Base-by-base conservation (phyloP, 225 moss, liverwort and hornwort species). In the Neckera pumila region DNA sequence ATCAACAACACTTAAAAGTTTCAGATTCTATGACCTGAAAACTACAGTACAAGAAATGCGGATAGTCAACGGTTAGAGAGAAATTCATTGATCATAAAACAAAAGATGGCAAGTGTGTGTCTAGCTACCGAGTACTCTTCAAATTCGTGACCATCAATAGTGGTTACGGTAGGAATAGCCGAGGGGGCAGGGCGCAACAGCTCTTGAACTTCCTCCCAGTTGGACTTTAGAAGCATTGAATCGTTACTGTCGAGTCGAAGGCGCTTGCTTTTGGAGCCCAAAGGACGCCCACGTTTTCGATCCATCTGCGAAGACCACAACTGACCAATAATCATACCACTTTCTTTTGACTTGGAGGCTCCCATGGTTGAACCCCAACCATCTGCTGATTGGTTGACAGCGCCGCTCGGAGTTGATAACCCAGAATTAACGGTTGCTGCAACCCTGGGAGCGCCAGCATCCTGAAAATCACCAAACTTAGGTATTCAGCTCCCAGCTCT, bases 141-240 rank as follows among this genome's bases (percentile, higher is more conserved):
- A 92, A 99, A 99, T 27, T 99, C 99, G 75, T 99, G 99, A 80
- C 99, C 99, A 89, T 99, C 99, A 88, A 99, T 96, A 62, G 96
- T 96, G 88, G 97, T 94, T 51, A 95, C 87, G 88, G 93, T 97
- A 80, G 94, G 95, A 25, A 95, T 91, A 87, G 94, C 90, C 65
- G 90, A 96, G 30, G 95, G 99, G 9, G 99, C 95, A 69, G 99
- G 97, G 82, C 99, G 96, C 87, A 99, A 85, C 54, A 99, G 88
- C 90, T 97, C 97, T 88, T 99, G 99, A 57, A 95, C 99, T 91
- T 97, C 99, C 89, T 97, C 99, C 97, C 99, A 97, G 81, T 93
- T 94, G 80, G 89, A 91, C 84, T 94, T 94, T 12, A 94, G 66
- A 72, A 96, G 95, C 93, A 97, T 87, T 9, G 97, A 95, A 88